Evolutionary conservation across 1,284 basidiomycete species (phyloP).

Genomic region (Ustilago nuda): DNA sequence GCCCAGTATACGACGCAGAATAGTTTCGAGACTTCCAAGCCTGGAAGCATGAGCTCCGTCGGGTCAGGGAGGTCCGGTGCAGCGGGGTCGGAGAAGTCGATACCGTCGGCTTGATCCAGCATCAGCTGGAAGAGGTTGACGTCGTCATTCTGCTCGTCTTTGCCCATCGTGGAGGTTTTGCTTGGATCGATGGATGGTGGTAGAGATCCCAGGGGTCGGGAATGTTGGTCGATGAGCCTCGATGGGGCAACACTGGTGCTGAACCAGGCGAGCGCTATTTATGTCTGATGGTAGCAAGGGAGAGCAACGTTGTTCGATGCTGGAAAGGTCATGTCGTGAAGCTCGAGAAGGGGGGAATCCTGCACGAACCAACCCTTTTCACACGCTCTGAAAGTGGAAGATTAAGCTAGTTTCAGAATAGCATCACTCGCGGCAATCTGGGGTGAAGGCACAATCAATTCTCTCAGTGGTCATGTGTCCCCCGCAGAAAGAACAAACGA

Average conservation of each 20-base stretch:
- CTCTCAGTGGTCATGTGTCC: background rate
- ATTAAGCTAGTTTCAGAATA: background rate
- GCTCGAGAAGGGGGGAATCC: background rate
- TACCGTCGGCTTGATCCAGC: conserved; percentile 55
- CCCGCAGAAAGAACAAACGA: background rate
- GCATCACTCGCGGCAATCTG: background rate
- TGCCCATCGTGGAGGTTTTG: conserved; percentile 12
- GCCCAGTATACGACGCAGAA: conserved; percentile 55
- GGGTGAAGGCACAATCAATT: conserved; percentile 3
- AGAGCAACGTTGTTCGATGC: background rate
- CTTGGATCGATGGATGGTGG: background rate
- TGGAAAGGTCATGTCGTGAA: background rate
- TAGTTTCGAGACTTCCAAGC: conserved; percentile 46
- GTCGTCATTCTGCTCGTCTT: conserved; percentile 30
- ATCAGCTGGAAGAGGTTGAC: conserved; percentile 56
- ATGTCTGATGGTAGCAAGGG: background rate
- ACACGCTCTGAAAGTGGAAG: conserved; percentile 2
- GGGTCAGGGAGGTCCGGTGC: conserved; percentile 35
- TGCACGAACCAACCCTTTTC: conserved; percentile 2
- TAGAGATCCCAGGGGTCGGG: background rate
- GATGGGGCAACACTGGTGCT: background rate
- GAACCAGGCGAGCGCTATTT: background rate
- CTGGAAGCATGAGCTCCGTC: conserved; percentile 44
- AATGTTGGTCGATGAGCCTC: background rate
- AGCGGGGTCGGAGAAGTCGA: conserved; percentile 49